These are phyloP conservation scores for Penicillium arizonense DNA, from an alignment of 495 filamentous ascomycete species.

Conservation along the genomic window DNA sequence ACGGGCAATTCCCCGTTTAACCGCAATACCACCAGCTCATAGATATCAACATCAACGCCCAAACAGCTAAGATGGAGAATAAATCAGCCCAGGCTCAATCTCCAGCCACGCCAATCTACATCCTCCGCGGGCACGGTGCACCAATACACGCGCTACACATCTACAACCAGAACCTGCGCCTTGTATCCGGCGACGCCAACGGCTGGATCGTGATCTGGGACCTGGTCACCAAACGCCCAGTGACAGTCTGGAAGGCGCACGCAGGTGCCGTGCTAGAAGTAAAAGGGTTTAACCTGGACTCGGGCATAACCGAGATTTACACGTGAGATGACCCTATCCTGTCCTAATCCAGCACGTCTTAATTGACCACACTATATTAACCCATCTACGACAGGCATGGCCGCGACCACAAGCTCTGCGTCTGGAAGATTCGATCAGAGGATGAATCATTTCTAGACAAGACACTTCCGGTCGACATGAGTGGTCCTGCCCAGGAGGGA, in stretches of 20 bases:
- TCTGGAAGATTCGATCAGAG: constrained; percentile 69
- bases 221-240: constrained; percentile 73
- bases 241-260: constrained; percentile 87
- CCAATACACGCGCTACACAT: constrained; percentile 80
- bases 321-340: constrained; percentile 58
- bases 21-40: not conserved
- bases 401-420: constrained; percentile 79
- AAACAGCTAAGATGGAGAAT: not conserved
- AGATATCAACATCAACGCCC: not conserved
- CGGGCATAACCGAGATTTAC: constrained; percentile 55
- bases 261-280: constrained; percentile 72
- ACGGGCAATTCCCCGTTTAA: not conserved
- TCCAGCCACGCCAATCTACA: constrained; percentile 73
- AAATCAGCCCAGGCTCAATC: constrained; percentile 18
- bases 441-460: constrained; percentile 62
- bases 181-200: constrained; percentile 85
- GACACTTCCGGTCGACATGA: constrained; percentile 64
- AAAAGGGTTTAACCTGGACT: constrained; percentile 49
- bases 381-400: constrained; percentile 63
- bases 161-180: constrained; percentile 66
- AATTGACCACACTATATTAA: not conserved
- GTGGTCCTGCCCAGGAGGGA: constrained; percentile 18
- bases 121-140: constrained; percentile 82
- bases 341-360: not conserved
- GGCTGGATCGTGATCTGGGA: constrained; percentile 90